These are phyloP conservation scores for Podila epicladia DNA, from an alignment of 192 early-diverging fungal species.

Conservation along the genomic window DNA sequence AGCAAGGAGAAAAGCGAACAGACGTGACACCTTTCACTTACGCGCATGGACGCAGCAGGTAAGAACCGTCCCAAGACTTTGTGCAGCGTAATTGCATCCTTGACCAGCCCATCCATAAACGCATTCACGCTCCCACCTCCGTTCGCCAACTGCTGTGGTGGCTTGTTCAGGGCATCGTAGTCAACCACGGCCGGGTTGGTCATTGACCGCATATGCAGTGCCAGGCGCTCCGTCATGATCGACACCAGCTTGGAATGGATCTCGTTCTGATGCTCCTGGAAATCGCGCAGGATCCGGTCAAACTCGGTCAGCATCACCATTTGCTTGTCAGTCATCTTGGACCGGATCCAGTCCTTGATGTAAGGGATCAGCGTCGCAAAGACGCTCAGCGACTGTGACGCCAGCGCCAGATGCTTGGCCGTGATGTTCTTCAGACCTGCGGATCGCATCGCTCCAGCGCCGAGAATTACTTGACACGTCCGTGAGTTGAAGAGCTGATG, in stretches of 20 bases:
- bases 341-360: constrained; percentile 78
- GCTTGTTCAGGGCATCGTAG: constrained; percentile 37
- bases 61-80: constrained; percentile 92
- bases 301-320: constrained; percentile 87
- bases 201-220: constrained; percentile 81
- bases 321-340: constrained; percentile 81
- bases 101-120: constrained; percentile 88
- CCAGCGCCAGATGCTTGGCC: constrained; percentile 96
- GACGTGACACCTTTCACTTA: constrained; percentile 23
- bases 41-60: constrained; percentile 74
- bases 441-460: constrained; percentile 96
- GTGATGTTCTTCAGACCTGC: constrained; percentile 97
- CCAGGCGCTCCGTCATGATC: constrained; percentile 94
- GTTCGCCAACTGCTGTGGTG: constrained; percentile 49
- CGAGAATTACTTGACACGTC: constrained; percentile 96
- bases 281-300: constrained; percentile 85
- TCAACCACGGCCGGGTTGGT: constrained; percentile 58
- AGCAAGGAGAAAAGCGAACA: neutral
- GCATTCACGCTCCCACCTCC: constrained; percentile 52
- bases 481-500: constrained; percentile 91
- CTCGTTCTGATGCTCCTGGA: constrained; percentile 89
- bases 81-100: constrained; percentile 91
- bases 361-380: constrained; percentile 90
- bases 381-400: constrained; percentile 90
- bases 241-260: constrained; percentile 91